Percentiles rank a stretch among this genome's conserved stretches.
phyloP scores from a whole-genome alignment of 257 asterid species.

The Echites panduratus region DNA sequence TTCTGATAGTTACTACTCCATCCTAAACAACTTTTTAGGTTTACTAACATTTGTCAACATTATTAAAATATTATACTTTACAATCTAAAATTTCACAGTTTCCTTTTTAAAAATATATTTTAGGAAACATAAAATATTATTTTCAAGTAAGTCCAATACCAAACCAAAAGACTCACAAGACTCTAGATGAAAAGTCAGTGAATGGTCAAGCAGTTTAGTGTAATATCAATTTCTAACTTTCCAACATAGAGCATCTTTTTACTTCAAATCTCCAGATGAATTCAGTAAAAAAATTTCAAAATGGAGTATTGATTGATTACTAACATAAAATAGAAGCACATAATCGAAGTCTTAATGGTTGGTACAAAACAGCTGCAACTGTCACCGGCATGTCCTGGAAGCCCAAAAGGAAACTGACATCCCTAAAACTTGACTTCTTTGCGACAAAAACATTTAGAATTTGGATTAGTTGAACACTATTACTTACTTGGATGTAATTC shows the following conservation, averaged over 20 bases:
- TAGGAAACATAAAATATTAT: background rate
- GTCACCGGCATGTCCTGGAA: background rate
- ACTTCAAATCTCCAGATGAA: background rate
- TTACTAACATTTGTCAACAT: background rate
- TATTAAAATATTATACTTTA: background rate
- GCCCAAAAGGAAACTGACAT: background rate
- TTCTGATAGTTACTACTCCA: background rate
- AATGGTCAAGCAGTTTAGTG: background rate
- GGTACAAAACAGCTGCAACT: background rate
- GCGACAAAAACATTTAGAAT: background rate
- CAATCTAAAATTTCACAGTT: background rate
- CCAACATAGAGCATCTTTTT: background rate
- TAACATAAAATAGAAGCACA: conserved; percentile 4
- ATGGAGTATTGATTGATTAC: background rate
- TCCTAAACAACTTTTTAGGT: background rate
- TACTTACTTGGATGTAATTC: conserved; percentile 72
- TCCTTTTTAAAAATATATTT: background rate
- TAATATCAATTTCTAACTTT: background rate
- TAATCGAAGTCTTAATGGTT: background rate
- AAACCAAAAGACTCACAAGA: background rate
- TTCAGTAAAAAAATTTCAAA: background rate
- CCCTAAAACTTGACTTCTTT: background rate
- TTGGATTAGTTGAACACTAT: background rate
- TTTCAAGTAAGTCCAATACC: too few species aligned
- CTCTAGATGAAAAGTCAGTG: background rate